phyloP scores from a whole-genome alignment of 345 rosid species.

The Clausena lansium region DNA sequence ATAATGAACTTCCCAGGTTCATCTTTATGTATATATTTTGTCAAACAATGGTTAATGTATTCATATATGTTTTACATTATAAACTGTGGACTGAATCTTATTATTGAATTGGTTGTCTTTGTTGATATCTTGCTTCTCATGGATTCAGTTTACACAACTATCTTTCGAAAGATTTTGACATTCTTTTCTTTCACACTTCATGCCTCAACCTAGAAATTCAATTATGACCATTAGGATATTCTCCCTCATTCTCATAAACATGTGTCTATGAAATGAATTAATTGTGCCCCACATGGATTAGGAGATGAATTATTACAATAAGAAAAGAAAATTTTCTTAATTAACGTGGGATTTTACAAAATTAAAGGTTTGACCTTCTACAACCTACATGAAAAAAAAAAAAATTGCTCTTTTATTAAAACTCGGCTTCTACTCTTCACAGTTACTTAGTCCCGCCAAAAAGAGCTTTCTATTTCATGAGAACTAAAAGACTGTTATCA shows the following conservation, averaged over 20 bases:
- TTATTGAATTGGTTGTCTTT: neutral
- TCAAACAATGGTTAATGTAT: neutral
- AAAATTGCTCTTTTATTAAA: neutral
- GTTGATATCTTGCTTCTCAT: neutral
- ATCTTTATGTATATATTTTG: neutral
- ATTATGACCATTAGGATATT: no score
- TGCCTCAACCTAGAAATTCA: no score
- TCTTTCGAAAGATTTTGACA: neutral
- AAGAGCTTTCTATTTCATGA: slow-evolving; percentile 22
- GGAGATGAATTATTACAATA: no score
- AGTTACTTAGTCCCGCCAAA: neutral
- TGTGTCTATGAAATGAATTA: no score
- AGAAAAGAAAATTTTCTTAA: no score
- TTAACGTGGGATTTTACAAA: neutral
- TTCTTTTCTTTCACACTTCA: neutral
- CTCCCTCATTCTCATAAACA: no score
- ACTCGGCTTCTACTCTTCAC: neutral
- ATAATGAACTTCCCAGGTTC: slow-evolving; percentile 3
- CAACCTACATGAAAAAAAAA: no score
- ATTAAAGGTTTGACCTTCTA: neutral
- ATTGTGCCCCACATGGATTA: no score
- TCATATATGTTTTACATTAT: neutral
- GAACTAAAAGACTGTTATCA: slow-evolving; percentile 28
- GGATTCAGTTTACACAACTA: neutral
- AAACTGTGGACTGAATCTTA: neutral